These are phyloP conservation scores for Calonectria hongkongensis DNA, from an alignment of 2,329 filamentous ascomycete species.

Conservation along the genomic window DNA sequence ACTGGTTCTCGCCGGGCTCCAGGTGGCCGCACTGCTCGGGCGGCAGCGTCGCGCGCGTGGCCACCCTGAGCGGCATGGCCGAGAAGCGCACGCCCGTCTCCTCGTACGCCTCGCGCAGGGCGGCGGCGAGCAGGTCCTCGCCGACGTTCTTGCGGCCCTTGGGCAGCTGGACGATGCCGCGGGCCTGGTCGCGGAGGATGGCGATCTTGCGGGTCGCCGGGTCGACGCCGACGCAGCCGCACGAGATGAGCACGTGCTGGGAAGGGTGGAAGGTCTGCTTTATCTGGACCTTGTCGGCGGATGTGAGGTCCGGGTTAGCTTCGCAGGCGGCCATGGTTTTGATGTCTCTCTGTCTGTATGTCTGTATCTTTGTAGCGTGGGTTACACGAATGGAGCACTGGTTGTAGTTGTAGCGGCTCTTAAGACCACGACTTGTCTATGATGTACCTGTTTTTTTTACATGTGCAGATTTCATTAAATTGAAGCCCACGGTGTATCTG, in stretches of 20 bases:
- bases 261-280: slow-evolving; percentile 61
- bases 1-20: slow-evolving; percentile 31
- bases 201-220: slow-evolving; percentile 60
- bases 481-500: neutral
- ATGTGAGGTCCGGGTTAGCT: slow-evolving; percentile 26
- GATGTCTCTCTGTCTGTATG: neutral
- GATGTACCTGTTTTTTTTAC: neutral
- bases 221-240: slow-evolving; percentile 68
- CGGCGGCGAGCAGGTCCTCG: slow-evolving; percentile 64
- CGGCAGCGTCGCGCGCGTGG: slow-evolving; percentile 65
- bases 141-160: slow-evolving; percentile 70
- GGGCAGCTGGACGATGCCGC: slow-evolving; percentile 67
- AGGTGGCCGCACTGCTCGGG: slow-evolving; percentile 29
- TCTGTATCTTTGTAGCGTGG: neutral
- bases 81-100: slow-evolving; percentile 66
- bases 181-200: slow-evolving; percentile 65
- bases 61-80: slow-evolving; percentile 63
- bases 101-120: slow-evolving; percentile 68
- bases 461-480: neutral
- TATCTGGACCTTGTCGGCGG: slow-evolving; percentile 5
- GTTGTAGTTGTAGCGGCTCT: no score
- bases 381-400: neutral
- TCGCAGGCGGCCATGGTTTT: slow-evolving; percentile 29
- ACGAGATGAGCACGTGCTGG: slow-evolving; percentile 65
- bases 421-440: no score